A percentile compares a stretch with the other conserved stretches of the same genome.
Conservation (phyloP, 2,329 filamentous ascomycete genomes). For the Alternaria consortialis region DNA sequence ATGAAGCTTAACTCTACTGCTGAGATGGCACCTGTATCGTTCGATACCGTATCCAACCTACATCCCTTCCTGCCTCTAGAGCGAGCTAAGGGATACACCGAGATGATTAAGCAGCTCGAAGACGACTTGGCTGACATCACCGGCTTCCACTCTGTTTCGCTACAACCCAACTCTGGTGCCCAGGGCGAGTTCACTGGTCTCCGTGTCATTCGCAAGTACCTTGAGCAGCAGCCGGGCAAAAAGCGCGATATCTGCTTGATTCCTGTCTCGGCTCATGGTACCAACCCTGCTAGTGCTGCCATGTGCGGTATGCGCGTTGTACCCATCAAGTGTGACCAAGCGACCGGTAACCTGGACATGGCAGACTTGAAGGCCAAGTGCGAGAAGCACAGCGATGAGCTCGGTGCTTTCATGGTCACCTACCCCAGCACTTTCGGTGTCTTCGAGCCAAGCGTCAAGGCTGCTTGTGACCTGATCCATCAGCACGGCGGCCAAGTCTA, state of each 20-base stretch:
- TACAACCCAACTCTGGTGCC: slow-evolving; percentile 95
- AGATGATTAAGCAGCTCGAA: slow-evolving; percentile 76
- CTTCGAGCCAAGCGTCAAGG: slow-evolving; percentile 88
- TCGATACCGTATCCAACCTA: slow-evolving; percentile 76
- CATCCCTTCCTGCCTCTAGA: slow-evolving; percentile 79
- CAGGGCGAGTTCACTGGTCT: slow-evolving; percentile 95
- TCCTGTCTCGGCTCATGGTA: slow-evolving; percentile 93
- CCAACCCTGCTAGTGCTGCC: slow-evolving; percentile 91
- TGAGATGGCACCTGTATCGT: slow-evolving; percentile 88
- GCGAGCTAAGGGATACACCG: slow-evolving; percentile 72
- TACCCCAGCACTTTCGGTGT: slow-evolving; percentile 96
- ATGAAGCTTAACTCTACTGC: slow-evolving; percentile 98
- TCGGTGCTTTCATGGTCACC: slow-evolving; percentile 95
- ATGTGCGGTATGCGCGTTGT: slow-evolving; percentile 97
- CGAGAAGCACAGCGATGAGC: slow-evolving; percentile 82
- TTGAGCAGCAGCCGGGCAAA: slow-evolving; percentile 71
- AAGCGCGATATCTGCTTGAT: slow-evolving; percentile 93
- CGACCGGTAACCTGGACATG: slow-evolving; percentile 89
- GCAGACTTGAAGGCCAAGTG: slow-evolving; percentile 87
- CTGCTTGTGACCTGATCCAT: slow-evolving; percentile 86
- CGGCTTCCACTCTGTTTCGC: slow-evolving; percentile 85
- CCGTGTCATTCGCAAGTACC: slow-evolving; percentile 85
- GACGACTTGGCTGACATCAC: slow-evolving; percentile 82
- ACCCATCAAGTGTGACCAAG: slow-evolving; percentile 86
- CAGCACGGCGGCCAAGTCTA: slow-evolving; percentile 91